Base-by-base conservation (phyloP, 2,329 filamentous ascomycete genomes). In the Byssothecium circinans region DNA sequence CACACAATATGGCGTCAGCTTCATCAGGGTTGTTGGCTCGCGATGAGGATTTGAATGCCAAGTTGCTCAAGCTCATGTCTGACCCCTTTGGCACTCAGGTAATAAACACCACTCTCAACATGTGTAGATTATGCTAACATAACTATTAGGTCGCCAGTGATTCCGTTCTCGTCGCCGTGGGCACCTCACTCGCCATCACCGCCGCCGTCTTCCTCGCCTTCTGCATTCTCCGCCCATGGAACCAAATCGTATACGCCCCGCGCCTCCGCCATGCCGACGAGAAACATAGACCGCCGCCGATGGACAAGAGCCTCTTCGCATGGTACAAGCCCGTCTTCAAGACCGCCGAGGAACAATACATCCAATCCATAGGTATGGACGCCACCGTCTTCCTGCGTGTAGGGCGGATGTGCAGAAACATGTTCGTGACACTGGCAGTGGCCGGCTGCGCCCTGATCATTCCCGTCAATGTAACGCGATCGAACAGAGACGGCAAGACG, bases 241-340 rank as follows among this genome's bases (percentile, higher is more conserved):
- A 97, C 71, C 87, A 86, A 46, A 82, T 92, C 59, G 89, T 99
- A 39, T 99, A 99, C 74, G 91, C 94, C 3, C 94, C 94, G 33
- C 92, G 95, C 69, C 79, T 95, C 40, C 95, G 95, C 69, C 87
- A 96, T 77, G 88, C 90, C 67, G 92, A 97, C 69, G 85, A 90
- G 58, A 90, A 87, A 71, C 91, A 96, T 75, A 83, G 88, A 8
- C 94, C 92, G 15, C 94, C 94, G 11, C 84, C 88, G 1, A 81
- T 97, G 61, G 89, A 88, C 46, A 95, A 87, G 65, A 87, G 89
- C n/a, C 76, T 92, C 8, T 91, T 95, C 67, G 86, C 90, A 39
- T 99, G 94, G 94, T 70, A 95, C 25, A 77, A 78, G 17, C 91
- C 92, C 0, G 75, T 99, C 25, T 79, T 91, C 72, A 82, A 79